Percentiles rank a stretch among this genome's conserved stretches.
Conservation (phyloP, 2,329 filamentous ascomycete genomes). For the Arthrobotrys entomopaga region DNA sequence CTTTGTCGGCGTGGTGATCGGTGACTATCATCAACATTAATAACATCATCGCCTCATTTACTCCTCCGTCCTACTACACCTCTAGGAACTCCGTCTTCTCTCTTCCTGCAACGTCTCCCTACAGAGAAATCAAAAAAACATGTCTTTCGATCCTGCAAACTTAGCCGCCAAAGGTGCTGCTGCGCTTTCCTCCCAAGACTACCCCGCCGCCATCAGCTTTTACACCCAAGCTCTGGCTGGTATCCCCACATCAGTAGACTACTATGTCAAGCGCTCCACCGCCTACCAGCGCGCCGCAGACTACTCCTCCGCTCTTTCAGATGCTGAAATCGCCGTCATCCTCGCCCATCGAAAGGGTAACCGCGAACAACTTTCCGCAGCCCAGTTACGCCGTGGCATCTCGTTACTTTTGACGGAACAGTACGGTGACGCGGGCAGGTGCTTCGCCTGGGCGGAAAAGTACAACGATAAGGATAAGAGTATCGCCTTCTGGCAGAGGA, state of each 20-base stretch:
- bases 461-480: constrained; percentile 66
- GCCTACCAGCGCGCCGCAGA: constrained; percentile 69
- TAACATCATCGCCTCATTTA: too few relatives aligned
- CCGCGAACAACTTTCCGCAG: constrained; percentile 71
- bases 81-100: too few relatives aligned
- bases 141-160: constrained; percentile 53
- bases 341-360: constrained; percentile 68
- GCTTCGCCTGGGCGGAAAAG: constrained; percentile 68
- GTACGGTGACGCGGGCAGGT: constrained; percentile 69
- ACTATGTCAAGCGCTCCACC: constrained; percentile 73
- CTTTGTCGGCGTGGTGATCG: too few relatives aligned
- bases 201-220: constrained; percentile 67
- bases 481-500: constrained; percentile 57
- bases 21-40: too few relatives aligned
- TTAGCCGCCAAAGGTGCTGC: constrained; percentile 65
- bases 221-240: constrained; percentile 68
- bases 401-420: constrained; percentile 69
- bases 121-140: neutral
- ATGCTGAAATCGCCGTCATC: constrained; percentile 66
- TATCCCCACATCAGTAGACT: constrained; percentile 70
- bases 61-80: too few relatives aligned
- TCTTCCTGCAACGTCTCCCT: too few relatives aligned
- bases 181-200: constrained; percentile 68
- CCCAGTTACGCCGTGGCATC: constrained; percentile 71
- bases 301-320: constrained; percentile 63